phyloP scores from a whole-genome alignment of 495 filamentous ascomycete species.

The Daldinia bambusicola region DNA sequence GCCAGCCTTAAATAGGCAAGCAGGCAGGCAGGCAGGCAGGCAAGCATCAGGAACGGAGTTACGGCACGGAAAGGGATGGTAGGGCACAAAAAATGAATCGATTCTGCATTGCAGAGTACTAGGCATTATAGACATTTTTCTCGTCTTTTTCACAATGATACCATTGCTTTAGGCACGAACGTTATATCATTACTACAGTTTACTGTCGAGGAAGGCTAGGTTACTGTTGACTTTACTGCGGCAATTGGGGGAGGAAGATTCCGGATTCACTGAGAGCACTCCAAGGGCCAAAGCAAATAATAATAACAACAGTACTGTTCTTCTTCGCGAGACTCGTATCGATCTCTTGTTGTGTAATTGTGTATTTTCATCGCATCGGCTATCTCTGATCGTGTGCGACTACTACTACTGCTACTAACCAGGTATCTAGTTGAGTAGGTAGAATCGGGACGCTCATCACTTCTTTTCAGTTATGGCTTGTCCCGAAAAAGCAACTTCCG shows the following conservation, averaged over 20 bases:
- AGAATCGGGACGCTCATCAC: constrained; percentile 28
- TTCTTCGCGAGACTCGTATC: constrained; percentile 31
- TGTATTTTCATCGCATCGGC: constrained; percentile 34
- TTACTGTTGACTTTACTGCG: too few species aligned
- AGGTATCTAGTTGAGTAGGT: constrained; percentile 22
- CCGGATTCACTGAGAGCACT: background rate
- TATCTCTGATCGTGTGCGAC: constrained; percentile 28
- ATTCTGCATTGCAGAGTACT: constrained; percentile 22
- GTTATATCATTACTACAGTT: too few species aligned
- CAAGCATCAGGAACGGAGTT: constrained; percentile 41
- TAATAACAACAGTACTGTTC: constrained; percentile 12
- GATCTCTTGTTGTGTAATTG: constrained; percentile 38
- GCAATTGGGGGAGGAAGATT: background rate
- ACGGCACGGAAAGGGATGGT: constrained; percentile 21
- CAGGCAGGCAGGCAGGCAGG: background rate
- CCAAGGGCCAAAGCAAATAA: background rate
- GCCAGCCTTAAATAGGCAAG: background rate
- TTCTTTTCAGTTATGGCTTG: constrained; percentile 36
- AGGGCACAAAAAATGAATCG: background rate
- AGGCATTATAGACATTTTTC: constrained; percentile 15
- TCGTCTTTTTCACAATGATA: constrained; percentile 39
- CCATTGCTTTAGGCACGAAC: constrained; percentile 29
- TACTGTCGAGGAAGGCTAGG: too few species aligned
- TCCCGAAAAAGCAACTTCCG: constrained; percentile 44
- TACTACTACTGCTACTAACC: too few species aligned